Evolutionary conservation across 306 rosid genomes (phyloP).

Genomic region (barrel medic (Medicago truncatula)): DNA sequence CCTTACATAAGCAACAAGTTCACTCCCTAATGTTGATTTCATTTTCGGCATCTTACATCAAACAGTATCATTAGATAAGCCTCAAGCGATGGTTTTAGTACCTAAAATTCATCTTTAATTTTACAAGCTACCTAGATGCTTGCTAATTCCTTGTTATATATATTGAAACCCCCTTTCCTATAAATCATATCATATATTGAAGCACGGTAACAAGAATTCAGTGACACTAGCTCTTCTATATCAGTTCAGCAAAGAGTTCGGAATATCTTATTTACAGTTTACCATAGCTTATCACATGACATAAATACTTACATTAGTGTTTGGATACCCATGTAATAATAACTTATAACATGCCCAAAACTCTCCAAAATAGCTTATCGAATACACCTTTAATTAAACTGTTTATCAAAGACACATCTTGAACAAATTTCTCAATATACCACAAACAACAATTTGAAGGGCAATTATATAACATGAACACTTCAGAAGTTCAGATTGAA

Average conservation of each 20-base stretch:
- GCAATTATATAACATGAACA: background rate
- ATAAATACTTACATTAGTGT: background rate
- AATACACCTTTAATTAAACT: background rate
- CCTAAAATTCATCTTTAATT: background rate
- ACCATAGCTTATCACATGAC: background rate
- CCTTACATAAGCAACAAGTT: constrained; percentile 20
- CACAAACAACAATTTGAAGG: background rate
- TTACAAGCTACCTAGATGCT: background rate
- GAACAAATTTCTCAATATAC: background rate
- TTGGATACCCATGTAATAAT: background rate
- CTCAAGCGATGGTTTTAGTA: background rate
- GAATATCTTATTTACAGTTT: background rate
- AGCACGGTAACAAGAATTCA: background rate
- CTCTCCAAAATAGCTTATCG: background rate
- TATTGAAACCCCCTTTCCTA: background rate
- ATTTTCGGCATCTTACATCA: background rate
- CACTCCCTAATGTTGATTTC: background rate
- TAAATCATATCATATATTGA: background rate
- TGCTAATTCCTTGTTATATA: background rate
- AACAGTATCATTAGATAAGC: constrained; percentile 18
- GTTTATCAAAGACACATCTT: background rate
- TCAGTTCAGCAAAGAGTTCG: too few relatives aligned
- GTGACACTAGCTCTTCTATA: background rate
- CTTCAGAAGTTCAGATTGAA: background rate
- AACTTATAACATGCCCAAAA: background rate